Base-by-base conservation (phyloP, 2,329 filamentous ascomycete genomes). In the Periconia macrospinosa region DNA sequence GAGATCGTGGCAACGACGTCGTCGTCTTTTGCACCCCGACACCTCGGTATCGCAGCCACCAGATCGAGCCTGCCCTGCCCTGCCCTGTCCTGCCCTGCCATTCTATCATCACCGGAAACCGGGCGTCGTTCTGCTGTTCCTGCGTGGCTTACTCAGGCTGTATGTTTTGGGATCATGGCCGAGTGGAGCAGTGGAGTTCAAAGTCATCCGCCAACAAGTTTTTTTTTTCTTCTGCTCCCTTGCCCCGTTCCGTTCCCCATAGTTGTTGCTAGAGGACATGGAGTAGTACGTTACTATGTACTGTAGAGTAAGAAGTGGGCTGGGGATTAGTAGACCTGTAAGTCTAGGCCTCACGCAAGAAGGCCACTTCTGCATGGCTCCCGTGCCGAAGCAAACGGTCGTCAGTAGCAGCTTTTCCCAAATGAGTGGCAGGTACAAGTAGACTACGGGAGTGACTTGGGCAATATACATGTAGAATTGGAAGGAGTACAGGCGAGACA, bases 101-200 rank as follows among this genome's bases (percentile, higher is more conserved):
- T n/a, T n/a, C n/a, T n/a, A 27, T 27, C 23, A 27, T 27, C 23
- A 27, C 8, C 13, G 49, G 55, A 52, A 37, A 37, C 11, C 33
- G 11, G 11, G 5, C 33, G 33, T 37, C 33, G 33, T 59, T 57
- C 18, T 41, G 45, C 46, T 62, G 61, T 63, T 64, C 60, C 63
- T 68, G 64, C 62, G 59, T 60, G 42, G 60, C 57, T 65, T 63
- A 61, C 50, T 59, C 58, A 59, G 52, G 52, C 50, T 13, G 43
- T 55, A 54, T 51, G 57, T 59, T 45, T 54, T 44, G 33, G 15
- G 11, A 13, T 37, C 33, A 37, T 10, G 23, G 23, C 23, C 48
- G 49, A 41, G 54, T 54, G 52, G 47, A 45, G 33, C 46, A 42
- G 54, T 48, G 52, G 56, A 52, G 49, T 50, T 50, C n/a, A n/a